phyloP scores from a whole-genome alignment of 345 rosid species.

The Dimocarpus longan region DNA sequence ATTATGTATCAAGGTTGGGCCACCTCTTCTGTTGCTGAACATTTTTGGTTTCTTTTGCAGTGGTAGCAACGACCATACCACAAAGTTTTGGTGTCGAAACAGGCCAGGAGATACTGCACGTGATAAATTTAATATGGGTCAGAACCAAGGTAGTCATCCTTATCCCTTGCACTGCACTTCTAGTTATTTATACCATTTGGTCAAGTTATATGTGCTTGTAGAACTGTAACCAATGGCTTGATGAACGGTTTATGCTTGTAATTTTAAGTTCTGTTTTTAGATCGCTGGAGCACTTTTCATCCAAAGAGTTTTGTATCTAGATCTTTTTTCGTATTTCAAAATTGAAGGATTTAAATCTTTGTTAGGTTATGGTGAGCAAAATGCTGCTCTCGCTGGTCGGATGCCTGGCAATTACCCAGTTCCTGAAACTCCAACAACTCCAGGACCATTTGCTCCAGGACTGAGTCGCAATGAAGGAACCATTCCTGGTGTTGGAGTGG shows the following conservation, averaged over 20 bases:
- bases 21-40: conserved; percentile 22
- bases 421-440: conserved; percentile 73
- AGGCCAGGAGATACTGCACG: conserved; percentile 93
- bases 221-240: background rate
- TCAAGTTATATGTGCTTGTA: background rate
- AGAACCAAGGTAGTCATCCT: conserved; percentile 64
- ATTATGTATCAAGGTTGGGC: conserved; percentile 10
- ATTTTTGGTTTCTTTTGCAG: conserved; percentile 53
- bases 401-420: conserved; percentile 68
- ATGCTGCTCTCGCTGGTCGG: conserved; percentile 67
- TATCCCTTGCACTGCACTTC: background rate
- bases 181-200: background rate
- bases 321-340: background rate
- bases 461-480: conserved; percentile 86
- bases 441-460: conserved; percentile 86
- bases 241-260: background rate
- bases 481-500: conserved; percentile 93
- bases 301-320: background rate
- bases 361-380: conserved; percentile 86
- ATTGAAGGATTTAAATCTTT: conserved; percentile 12
- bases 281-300: background rate
- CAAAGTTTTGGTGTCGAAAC: conserved; percentile 99
- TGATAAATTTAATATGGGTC: conserved; percentile 69
- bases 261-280: background rate
- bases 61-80: conserved; percentile 94